Evolutionary conservation across 257 asterid species (phyloP), one percentile per base, ranked within the genome.

Genomic region (Solanum rostratum): DNA sequence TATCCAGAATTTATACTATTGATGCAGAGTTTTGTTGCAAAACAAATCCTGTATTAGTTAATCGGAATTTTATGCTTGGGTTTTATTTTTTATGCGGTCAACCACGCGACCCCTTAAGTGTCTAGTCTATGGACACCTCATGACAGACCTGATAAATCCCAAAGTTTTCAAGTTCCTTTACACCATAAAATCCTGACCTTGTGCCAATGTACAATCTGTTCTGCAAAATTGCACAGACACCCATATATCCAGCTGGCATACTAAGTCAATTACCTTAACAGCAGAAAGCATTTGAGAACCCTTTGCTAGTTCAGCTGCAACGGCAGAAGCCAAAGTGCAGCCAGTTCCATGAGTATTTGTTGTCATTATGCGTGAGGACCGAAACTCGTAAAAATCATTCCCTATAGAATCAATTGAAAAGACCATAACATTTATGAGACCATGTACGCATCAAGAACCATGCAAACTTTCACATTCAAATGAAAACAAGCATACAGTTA

Each of bases 341-440:
- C 99, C 99, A 88, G 99, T 96, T 91, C 98, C 99, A 90, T 96
- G 99, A 54, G 97, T 91, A 86, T 96, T 96, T 27, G 82, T 63
- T 80, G 98, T 92, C 76, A 84, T 84, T 85, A 96, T 88, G 86
- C 98, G 95, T 78, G 94, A 27, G 18, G 97, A 90, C 27, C 91
- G 92, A 66, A 95, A 93, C 89, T 95, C 99, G 68, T 87, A 87
- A 86, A 93, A 95, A 54, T 93, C 92, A 86, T 91, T 89, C 46
- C 99, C 99, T 95, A 85, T 83, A 88, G 84, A 24, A 87, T 81
- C 57, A 86, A 80, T 87, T 71, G 68, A 85, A 30, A 78, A 85
- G 79, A 46, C 19, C 13, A 52, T 33, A 60, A 63, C 70, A 33
- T 50, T 39, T 15, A 82, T 83, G 81, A 83, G 80, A 20, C 37